Evolutionary conservation across 441 rosid genomes (phyloP), one percentile per base, ranked within the genome.

Genomic region (Gossypium davidsonii): DNA sequence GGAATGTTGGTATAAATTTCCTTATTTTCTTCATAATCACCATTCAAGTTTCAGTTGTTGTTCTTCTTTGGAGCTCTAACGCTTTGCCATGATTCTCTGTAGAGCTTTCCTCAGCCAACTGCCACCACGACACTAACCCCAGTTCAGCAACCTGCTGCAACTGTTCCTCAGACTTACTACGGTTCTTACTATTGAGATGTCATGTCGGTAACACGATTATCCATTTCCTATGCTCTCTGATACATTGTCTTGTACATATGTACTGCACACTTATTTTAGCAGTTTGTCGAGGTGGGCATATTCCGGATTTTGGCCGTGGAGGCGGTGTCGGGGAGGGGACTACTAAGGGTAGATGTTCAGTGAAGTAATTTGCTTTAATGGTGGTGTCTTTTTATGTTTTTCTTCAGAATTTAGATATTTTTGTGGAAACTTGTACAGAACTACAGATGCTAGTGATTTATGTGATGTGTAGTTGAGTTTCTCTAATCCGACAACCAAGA

Each of bases 151-250:
- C 84, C 92, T 3, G 77, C 77, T 53, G 62, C 91, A 0, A 9
- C 91, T 12, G 92, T 64, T 17, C 83, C 97, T 8, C 99, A 90
- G 78, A 87, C 88, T 4, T 95, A 91, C 73, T 95, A 90, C 66
- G 95, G 92, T 51, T 75, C 78, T 67, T 91, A 88, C 82, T 93
- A 89, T 84, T 91, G 82, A 81, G 70, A 67, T n/a, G 55, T 49
- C 17, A 15, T 57, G 61, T 58, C 56, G 73, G 28, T 51, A 25
- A 46, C 55, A 65, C 17, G 55, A 8, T 66, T 3, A 8, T 15
- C 15, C 39, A 0, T 5, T n/a, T 34, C 63, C 20, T 42, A 1
- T 18, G 11, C 3, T 1, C 2, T 57, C 25, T 49, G 10, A 8
- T 28, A 6, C n/a, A 20, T 18, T 17, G 1, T 56, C 28, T 56